These are phyloP conservation scores for Oenanthe javanica DNA, from an alignment of 140 eudicot genomes.

Conservation along the genomic window DNA sequence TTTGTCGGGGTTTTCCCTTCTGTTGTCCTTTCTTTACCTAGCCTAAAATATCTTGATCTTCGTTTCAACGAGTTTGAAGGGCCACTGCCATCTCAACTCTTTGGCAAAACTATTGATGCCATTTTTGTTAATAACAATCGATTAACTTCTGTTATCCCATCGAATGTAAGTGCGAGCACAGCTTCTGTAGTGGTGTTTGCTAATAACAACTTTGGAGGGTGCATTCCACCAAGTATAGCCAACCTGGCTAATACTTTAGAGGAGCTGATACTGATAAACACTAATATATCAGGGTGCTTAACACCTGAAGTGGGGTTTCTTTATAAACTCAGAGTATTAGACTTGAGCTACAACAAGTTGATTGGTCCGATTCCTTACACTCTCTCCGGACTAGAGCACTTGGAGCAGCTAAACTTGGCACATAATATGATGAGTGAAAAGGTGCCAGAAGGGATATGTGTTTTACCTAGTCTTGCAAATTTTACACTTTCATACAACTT, in stretches of 20 bases:
- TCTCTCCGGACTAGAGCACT: conserved; percentile 49
- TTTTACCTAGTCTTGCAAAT: conserved; percentile 54
- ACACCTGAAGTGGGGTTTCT: conserved; percentile 60
- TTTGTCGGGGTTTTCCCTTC: conserved; percentile 83
- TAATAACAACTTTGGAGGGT: conserved; percentile 58
- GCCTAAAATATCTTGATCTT: conserved; percentile 52
- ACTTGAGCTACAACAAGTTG: conserved; percentile 54
- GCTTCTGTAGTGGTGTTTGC: conserved; percentile 84
- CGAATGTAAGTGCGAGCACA: conserved; percentile 40
- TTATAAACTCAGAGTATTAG: conserved; percentile 57
- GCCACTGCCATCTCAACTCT: conserved; percentile 52
- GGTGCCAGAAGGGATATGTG: conserved; percentile 55
- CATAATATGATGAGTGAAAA: conserved; percentile 71
- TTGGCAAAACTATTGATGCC: conserved; percentile 49
- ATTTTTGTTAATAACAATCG: conserved; percentile 67
- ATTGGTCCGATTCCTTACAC: conserved; percentile 71
- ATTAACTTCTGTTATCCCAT: conserved; percentile 46
- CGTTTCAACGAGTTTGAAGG: conserved; percentile 88
- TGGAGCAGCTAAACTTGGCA: conserved; percentile 65
- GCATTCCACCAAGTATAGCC: conserved; percentile 66
- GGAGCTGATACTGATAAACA: conserved; percentile 57
- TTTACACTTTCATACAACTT: conserved; percentile 65
- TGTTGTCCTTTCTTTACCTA: conserved; percentile 57
- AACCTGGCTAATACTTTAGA: conserved; percentile 61
- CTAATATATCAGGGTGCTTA: conserved; percentile 66